phyloP scores from a whole-genome alignment of 2,329 filamentous ascomycete genomes.

The Xylaria digitata region DNA sequence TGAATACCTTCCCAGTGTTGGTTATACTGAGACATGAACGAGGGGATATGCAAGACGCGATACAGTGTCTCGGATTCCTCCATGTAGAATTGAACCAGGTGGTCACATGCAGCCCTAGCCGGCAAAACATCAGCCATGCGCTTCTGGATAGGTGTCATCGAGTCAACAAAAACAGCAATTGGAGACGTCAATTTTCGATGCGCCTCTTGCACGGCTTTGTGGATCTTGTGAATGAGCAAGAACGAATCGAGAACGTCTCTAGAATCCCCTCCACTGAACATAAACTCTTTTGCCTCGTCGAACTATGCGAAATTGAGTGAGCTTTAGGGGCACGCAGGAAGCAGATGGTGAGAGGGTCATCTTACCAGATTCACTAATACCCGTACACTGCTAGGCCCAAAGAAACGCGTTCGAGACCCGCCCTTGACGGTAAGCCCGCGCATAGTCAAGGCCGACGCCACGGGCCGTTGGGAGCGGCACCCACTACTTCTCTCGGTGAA shows the following conservation, averaged over 20 bases:
- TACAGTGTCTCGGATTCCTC: slow-evolving; percentile 64
- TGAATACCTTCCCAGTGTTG: slow-evolving; percentile 63
- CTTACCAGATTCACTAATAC: slow-evolving; percentile 66
- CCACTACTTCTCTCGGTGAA: slow-evolving; percentile 41
- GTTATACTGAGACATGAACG: slow-evolving; percentile 63
- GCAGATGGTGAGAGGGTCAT: slow-evolving; percentile 7
- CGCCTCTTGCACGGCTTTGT: slow-evolving; percentile 61
- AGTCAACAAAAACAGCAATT: slow-evolving; percentile 68
- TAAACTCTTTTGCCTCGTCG: slow-evolving; percentile 64
- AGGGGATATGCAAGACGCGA: slow-evolving; percentile 64
- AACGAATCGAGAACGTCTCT: slow-evolving; percentile 58
- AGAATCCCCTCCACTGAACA: slow-evolving; percentile 57
- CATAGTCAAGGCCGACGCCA: slow-evolving; percentile 59
- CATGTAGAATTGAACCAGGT: slow-evolving; percentile 62
- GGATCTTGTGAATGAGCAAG: slow-evolving; percentile 58
- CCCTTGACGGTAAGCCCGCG: slow-evolving; percentile 63
- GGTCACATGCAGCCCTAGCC: slow-evolving; percentile 62
- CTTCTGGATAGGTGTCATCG: slow-evolving; percentile 67
- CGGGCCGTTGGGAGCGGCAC: slow-evolving; percentile 43
- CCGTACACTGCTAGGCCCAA: slow-evolving; percentile 65
- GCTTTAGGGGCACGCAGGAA: neutral
- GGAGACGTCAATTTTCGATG: slow-evolving; percentile 60
- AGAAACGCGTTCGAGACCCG: slow-evolving; percentile 60
- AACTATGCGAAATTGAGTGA: slow-evolving; percentile 54
- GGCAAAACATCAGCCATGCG: slow-evolving; percentile 69